Evolutionary conservation across 345 rosid genomes (phyloP), one percentile per base, ranked within the genome.

Genomic region (Gynandropsis gynandra): DNA sequence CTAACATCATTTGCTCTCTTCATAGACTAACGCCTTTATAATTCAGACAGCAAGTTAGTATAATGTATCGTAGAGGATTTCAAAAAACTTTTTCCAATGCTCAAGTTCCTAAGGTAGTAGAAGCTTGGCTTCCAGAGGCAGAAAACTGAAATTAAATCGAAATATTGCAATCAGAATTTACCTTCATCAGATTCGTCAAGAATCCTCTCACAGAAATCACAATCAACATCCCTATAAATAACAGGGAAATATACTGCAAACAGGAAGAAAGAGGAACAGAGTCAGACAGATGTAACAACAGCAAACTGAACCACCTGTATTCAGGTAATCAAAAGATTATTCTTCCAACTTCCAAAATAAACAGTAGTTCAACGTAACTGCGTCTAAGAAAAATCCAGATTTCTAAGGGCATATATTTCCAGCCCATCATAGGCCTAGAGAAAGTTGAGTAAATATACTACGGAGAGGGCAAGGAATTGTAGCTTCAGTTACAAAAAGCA

Each of bases 181-280:
- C 93, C 98, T 92, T 87, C 96, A 92, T 87, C 42, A 92, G 57
- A 57, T 87, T 90, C 50, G 93, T 71, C 63, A 90, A 74, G 77
- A 90, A 90, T 47, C 96, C 95, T 19, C 95, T 87, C 27, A 92
- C 98, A 31, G 98, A 87, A 52, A 92, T 78, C 45, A 83, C 81
- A 10, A 92, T 76, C 85, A 87, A 65, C 77, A 92, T 77, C 57
- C 98, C 98, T 17, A 92, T 92, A 74, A 87, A 92, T 47, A 92
- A 37, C 62, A 87, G 72, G 56, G 98, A 92, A 47, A 92, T 82
- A 66, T 87, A 84, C 95, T 92, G 95, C 65, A 68, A 31, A 66
- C 40, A 66, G 45, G 17, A 66, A 5, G 5, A 24, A 56, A 39
- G 46, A 63, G 29, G 29, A 56, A 34, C 45, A 35, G 7, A 41